Evolutionary conservation across 1,284 basidiomycete species (phyloP), one percentile per base, ranked within the genome.

Genomic region (Cutaneotrichosporon curvatum): DNA sequence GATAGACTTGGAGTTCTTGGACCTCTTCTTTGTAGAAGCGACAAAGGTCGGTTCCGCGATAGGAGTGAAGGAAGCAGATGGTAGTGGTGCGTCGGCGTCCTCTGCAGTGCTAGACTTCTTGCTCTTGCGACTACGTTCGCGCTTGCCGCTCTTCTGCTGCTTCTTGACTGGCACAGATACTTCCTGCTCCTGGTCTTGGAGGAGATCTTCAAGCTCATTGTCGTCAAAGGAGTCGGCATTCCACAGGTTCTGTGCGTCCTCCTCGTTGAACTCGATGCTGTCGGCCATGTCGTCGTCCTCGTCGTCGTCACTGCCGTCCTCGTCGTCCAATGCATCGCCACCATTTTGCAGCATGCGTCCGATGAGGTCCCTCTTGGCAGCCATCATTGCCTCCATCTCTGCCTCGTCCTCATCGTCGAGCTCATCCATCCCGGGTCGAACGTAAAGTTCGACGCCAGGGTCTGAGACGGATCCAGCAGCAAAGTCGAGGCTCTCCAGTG

Each of bases 401-500:
- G 55, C 63, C 15, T 68, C 66, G 11, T 70, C 65, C 21, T 62
- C 67, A 18, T 61, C 63, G 20, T 65, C 62, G 12, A 62, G 62
- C 14, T 62, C 58, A 9, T 53, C 58, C 32, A 39, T 32, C n/a
- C 34, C 41, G 12, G 43, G 45, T 12, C 50, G 55, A 16, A 50
- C 43, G 37, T 48, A 55, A 21, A 59, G 51, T 43, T 55, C 55
- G 15, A 66, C 61, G 9, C 65, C 75, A 4, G 73, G 75, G 50
- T 81, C 80, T 4, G 78, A 78, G 14, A 73, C 60, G 14, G 60
- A 66, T 12, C 63, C 70, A 3, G 72, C 71, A 30, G 70, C 79
- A 60, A 89, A 83, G 65, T 85, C 83, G 16, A 91, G 78, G 43
- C 84, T 83, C 68, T 94, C 88, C 46, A 98, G 79, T 6, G 82